These are phyloP conservation scores for Rhytidhysteron rufulum DNA, from an alignment of 2,329 filamentous ascomycete species.

Conservation along the genomic window DNA sequence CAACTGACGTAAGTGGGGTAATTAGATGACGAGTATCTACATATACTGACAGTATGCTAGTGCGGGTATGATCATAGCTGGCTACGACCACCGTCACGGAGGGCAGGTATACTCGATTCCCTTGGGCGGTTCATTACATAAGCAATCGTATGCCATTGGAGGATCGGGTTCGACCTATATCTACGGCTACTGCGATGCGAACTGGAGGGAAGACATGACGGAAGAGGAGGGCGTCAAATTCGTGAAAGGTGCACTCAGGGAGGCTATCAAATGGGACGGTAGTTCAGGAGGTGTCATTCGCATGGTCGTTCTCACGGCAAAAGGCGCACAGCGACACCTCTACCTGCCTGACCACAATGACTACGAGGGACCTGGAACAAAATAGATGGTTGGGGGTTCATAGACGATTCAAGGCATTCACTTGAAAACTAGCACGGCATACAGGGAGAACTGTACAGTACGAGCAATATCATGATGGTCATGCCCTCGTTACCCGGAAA, in stretches of 20 bases:
- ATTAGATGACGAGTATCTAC: background rate
- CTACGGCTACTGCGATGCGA: conserved; percentile 95
- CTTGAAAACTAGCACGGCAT: too few species aligned
- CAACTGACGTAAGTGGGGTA: conserved; percentile 64
- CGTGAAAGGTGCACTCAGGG: conserved; percentile 83
- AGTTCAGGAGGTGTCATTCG: conserved; percentile 97
- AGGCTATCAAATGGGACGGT: conserved; percentile 99
- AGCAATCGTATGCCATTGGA: conserved; percentile 92
- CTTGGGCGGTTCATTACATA: conserved; percentile 92
- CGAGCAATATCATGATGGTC: too few species aligned
- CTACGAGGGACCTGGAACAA: conserved; percentile 70
- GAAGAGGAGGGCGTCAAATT: conserved; percentile 87
- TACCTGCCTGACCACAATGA: conserved; percentile 84
- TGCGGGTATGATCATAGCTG: conserved; percentile 96
- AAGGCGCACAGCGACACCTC: conserved; percentile 86
- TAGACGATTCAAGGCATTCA: too few species aligned
- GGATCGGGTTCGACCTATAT: conserved; percentile 98
- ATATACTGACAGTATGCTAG: conserved; percentile 45
- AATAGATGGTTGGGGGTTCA: too few species aligned
- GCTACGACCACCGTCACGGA: conserved; percentile 90
- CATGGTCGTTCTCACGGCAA: conserved; percentile 90
- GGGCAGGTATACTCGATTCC: conserved; percentile 98
- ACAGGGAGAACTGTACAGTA: too few species aligned
- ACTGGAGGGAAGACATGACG: conserved; percentile 95
- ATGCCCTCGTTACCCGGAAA: too few species aligned